phyloP scores from a whole-genome alignment of 1,284 basidiomycete genomes.

The Fomitiporia mediterranea region DNA sequence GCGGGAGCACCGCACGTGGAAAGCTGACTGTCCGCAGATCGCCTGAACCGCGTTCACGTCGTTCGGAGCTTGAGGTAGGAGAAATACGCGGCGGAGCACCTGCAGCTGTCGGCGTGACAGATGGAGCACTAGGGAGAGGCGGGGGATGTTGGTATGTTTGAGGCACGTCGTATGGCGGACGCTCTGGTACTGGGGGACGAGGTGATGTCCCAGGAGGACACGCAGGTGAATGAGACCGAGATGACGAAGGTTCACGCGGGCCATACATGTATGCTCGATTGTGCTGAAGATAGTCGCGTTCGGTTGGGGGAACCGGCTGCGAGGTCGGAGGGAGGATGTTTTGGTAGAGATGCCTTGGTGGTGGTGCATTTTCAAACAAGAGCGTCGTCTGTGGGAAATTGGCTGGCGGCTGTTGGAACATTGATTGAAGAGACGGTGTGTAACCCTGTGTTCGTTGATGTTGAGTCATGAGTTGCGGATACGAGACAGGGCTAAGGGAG shows the following conservation, averaged over 20 bases:
- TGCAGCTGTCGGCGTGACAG: neutral
- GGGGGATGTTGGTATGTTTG: conserved; percentile 25
- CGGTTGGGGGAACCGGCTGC: conserved; percentile 16
- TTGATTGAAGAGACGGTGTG: conserved; percentile 50
- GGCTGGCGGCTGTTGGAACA: conserved; percentile 36
- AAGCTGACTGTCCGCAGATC: conserved; percentile 59
- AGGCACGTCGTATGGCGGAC: conserved; percentile 19
- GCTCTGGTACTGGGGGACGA: conserved; percentile 21
- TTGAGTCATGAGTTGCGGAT: conserved; percentile 62
- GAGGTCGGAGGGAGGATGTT: conserved; percentile 32
- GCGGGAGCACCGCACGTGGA: conserved; percentile 63
- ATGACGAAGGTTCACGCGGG: conserved; percentile 16
- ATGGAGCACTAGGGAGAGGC: conserved; percentile 20
- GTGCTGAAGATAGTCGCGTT: conserved; percentile 6
- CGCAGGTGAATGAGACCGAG: conserved; percentile 20
- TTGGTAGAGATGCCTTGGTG: conserved; percentile 28
- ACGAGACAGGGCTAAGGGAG: conserved; percentile 40
- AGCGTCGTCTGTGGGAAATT: conserved; percentile 25
- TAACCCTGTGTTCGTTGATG: conserved; percentile 70
- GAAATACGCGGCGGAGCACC: conserved; percentile 16
- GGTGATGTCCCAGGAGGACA: conserved; percentile 13
- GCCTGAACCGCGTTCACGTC: conserved; percentile 27
- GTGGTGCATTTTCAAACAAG: conserved; percentile 24
- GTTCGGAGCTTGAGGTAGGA: conserved; percentile 21
- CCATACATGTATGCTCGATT: conserved; percentile 19